Evolutionary conservation across 345 rosid species (phyloP).

Genomic region (Corchorus capsularis): DNA sequence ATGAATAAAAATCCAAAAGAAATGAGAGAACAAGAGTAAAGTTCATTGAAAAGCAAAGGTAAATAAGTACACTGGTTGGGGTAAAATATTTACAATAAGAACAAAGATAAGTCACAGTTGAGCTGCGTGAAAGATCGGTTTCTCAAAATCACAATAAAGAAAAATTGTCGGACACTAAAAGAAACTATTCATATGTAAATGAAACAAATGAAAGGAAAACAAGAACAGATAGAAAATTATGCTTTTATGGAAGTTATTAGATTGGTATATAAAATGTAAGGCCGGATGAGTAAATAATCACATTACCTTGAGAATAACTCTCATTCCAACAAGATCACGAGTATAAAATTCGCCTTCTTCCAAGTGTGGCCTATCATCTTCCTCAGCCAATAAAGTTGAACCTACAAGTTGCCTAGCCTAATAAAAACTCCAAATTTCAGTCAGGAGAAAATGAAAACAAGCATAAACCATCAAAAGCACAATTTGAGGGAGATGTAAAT

Average conservation of each 20-base stretch:
- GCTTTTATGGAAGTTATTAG: neutral
- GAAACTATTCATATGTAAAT: neutral
- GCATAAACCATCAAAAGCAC: neutral
- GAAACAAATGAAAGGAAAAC: neutral
- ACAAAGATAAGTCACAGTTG: neutral
- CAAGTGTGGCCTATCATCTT: conserved; percentile 77
- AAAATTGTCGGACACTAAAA: neutral
- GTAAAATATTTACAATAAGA: neutral
- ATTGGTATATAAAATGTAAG: no score
- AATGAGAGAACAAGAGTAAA: neutral
- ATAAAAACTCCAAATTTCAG: neutral
- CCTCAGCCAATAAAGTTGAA: conserved; percentile 71
- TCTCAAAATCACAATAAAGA: neutral
- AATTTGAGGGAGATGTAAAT: neutral
- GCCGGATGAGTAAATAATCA: neutral
- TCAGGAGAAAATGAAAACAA: neutral
- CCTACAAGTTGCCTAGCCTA: conserved; percentile 89
- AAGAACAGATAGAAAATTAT: neutral
- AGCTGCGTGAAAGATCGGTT: neutral
- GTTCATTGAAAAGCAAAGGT: neutral
- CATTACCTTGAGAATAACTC: conserved; percentile 24
- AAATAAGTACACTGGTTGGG: neutral
- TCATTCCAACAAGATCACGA: conserved; percentile 89
- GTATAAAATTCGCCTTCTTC: conserved; percentile 79
- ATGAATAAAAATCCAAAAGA: conserved; percentile 5